These are phyloP conservation scores for Austroboletus eburneus DNA, from an alignment of 768 basidiomycete species.

Conservation along the genomic window DNA sequence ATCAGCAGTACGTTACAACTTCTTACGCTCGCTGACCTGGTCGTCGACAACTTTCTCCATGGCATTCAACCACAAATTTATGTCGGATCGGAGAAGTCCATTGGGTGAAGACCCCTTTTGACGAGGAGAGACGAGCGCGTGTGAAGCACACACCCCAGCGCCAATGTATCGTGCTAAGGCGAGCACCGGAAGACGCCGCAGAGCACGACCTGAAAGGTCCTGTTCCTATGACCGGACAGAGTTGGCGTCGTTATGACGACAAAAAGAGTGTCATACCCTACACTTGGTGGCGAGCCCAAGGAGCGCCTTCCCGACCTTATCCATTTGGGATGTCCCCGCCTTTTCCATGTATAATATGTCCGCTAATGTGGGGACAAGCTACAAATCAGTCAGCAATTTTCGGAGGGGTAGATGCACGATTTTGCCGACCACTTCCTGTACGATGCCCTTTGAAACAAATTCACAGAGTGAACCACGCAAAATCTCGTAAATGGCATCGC, in stretches of 20 bases:
- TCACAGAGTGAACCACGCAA: conserved; percentile 78
- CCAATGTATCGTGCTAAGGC: conserved; percentile 84
- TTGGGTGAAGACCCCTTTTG: conserved; percentile 5
- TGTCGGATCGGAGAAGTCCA: conserved; percentile 25
- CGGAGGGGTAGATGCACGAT: background rate
- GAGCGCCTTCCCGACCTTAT: conserved; percentile 53
- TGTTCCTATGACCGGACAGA: conserved; percentile 43
- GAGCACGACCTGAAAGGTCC: conserved; percentile 87
- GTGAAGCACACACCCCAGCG: conserved; percentile 32
- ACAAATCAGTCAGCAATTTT: conserved; percentile 4
- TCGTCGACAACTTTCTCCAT: conserved; percentile 74
- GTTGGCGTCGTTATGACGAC: conserved; percentile 1
- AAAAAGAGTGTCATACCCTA: conserved; percentile 49
- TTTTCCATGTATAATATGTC: conserved; percentile 37
- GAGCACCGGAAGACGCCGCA: conserved; percentile 91
- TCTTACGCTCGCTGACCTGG: conserved; percentile 50
- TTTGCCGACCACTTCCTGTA: conserved; percentile 53
- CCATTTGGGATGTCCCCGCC: conserved; percentile 39
- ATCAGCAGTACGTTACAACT: conserved; percentile 25
- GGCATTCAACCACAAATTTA: conserved; percentile 78
- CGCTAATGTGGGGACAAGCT: conserved; percentile 62
- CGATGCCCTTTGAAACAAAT: conserved; percentile 68
- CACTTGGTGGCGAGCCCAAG: conserved; percentile 72
- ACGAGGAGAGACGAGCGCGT: background rate
- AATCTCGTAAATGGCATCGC: conserved; percentile 92